phyloP scores from a whole-genome alignment of 331 rosid species.

The Acacia concinna region DNA sequence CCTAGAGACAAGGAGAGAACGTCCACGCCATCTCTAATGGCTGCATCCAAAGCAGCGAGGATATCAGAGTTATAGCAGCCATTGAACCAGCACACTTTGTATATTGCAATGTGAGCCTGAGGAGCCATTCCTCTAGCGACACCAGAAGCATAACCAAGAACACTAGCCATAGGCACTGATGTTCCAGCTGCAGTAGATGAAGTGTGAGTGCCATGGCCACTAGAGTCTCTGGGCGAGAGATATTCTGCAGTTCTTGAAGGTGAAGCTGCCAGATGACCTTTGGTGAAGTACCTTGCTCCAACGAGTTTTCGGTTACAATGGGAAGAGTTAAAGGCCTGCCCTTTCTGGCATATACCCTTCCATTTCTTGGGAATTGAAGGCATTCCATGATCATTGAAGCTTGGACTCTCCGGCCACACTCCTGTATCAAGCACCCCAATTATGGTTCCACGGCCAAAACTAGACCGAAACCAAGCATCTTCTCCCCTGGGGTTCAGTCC shows the following conservation, averaged over 20 bases:
- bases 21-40: slow-evolving; percentile 87
- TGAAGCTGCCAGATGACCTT: slow-evolving; percentile 8
- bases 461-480: slow-evolving; percentile 68
- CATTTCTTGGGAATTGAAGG: slow-evolving; percentile 80
- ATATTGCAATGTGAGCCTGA: slow-evolving; percentile 73
- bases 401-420: slow-evolving; percentile 97
- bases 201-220: slow-evolving; percentile 97
- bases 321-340: slow-evolving; percentile 72
- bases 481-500: slow-evolving; percentile 58
- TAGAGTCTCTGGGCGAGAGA: slow-evolving; percentile 80
- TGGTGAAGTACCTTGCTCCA: slow-evolving; percentile 72
- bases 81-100: slow-evolving; percentile 91
- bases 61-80: slow-evolving; percentile 98
- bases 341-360: slow-evolving; percentile 86
- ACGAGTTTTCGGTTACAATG: slow-evolving; percentile 81
- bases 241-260: slow-evolving; percentile 60
- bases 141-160: slow-evolving; percentile 75
- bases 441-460: slow-evolving; percentile 72
- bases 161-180: slow-evolving; percentile 60
- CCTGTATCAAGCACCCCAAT: slow-evolving; percentile 95
- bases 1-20: slow-evolving; percentile 93
- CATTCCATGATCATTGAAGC: slow-evolving; percentile 75
- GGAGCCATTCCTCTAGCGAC: slow-evolving; percentile 96
- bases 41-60: slow-evolving; percentile 87
- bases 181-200: slow-evolving; percentile 84